Conservation (phyloP, 306 rosid species). For the Canavalia ensiformis region DNA sequence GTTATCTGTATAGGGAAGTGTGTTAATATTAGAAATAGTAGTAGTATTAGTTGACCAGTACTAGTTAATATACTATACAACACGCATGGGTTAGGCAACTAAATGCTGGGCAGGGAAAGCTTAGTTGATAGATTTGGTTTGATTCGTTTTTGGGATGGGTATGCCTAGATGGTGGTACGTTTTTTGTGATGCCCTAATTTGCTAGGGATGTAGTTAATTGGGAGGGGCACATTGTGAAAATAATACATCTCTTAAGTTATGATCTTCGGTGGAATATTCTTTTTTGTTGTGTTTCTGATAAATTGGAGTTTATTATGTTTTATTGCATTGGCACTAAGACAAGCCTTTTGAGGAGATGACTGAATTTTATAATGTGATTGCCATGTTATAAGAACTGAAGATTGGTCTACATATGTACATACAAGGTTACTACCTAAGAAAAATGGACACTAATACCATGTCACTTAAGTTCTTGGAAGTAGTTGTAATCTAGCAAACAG, state of each 20-base stretch:
- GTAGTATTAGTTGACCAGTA: no score
- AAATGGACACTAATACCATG: not conserved
- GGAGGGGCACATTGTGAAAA: no score
- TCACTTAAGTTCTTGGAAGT: not conserved
- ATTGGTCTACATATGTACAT: not conserved
- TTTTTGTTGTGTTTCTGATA: not conserved
- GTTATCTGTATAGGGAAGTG: not conserved
- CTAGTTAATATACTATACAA: no score
- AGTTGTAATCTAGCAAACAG: not conserved
- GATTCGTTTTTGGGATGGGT: not conserved
- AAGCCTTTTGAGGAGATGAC: not conserved
- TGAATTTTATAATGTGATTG: slow-evolving; percentile 4
- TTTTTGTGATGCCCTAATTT: no score
- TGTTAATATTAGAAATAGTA: not conserved
- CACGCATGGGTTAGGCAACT: not conserved
- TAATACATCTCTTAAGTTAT: not conserved
- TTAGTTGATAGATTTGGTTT: no score
- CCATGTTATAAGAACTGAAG: not conserved
- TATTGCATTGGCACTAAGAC: not conserved
- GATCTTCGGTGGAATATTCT: not conserved
- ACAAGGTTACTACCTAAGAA: not conserved
- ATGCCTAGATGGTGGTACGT: not conserved
- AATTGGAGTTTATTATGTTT: not conserved
- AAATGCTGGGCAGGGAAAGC: not conserved
- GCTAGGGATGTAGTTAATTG: no score